Evolutionary conservation across 2,329 filamentous ascomycete genomes (phyloP).

Genomic region (Phymatotrichopsis omnivora): DNA sequence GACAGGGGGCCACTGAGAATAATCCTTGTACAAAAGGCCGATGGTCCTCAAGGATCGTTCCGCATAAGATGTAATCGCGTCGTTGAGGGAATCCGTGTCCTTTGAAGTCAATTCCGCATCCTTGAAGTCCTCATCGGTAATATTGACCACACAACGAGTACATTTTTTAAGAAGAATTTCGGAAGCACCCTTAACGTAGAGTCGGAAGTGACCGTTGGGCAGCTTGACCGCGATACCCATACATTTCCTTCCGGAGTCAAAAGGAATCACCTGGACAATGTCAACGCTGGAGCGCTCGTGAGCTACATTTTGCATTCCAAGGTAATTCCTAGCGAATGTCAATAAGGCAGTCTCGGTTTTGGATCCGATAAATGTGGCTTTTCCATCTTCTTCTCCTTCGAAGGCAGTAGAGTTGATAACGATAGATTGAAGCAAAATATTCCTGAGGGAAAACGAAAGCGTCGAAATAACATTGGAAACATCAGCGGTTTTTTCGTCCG

Average conservation of each 20-base stretch:
- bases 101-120: slow-evolving; percentile 19
- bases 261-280: slow-evolving; percentile 48
- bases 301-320: slow-evolving; percentile 53
- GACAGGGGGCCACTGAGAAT: slow-evolving; percentile 36
- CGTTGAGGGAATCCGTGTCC: slow-evolving; percentile 28
- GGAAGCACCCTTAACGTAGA: slow-evolving; percentile 55
- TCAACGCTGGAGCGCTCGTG: slow-evolving; percentile 53
- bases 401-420: slow-evolving; percentile 61
- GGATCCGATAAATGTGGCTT: slow-evolving; percentile 56
- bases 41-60: slow-evolving; percentile 38
- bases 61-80: slow-evolving; percentile 36
- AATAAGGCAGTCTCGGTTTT: slow-evolving; percentile 69
- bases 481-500: slow-evolving; percentile 34
- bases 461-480: slow-evolving; percentile 40
- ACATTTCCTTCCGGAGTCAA: slow-evolving; percentile 58
- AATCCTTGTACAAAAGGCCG: slow-evolving; percentile 37
- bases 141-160: slow-evolving; percentile 32
- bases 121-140: slow-evolving; percentile 16
- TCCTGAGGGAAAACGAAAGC: slow-evolving; percentile 46
- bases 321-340: slow-evolving; percentile 54
- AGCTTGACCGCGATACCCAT: slow-evolving; percentile 52
- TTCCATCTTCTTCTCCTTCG: slow-evolving; percentile 52
- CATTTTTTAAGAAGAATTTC: slow-evolving; percentile 53
- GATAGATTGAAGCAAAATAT: slow-evolving; percentile 52
- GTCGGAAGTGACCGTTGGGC: slow-evolving; percentile 43